These are phyloP conservation scores for Sporothrix brunneoviolacea DNA, from an alignment of 2,329 filamentous ascomycete species.

Conservation along the genomic window DNA sequence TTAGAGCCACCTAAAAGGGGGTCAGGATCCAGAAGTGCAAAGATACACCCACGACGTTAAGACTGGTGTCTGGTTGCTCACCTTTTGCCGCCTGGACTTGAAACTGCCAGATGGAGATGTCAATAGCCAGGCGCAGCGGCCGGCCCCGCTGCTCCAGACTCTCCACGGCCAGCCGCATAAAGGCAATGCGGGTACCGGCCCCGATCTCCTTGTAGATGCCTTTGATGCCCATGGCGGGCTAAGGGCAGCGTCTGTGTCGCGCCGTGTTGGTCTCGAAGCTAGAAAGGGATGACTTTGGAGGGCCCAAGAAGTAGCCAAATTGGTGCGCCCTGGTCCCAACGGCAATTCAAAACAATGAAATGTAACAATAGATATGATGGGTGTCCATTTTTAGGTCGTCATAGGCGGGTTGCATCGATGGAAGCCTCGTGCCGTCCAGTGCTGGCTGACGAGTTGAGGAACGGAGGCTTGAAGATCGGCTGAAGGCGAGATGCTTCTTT, in stretches of 20 bases:
- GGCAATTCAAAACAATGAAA: too few relatives aligned
- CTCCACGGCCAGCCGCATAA: conserved; percentile 75
- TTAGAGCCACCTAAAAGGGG: conserved; percentile 66
- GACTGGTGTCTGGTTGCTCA: conserved; percentile 21
- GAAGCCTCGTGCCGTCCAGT: too few relatives aligned
- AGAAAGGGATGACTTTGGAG: not conserved
- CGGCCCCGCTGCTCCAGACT: conserved; percentile 63
- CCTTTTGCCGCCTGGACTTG: conserved; percentile 79
- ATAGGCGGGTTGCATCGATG: too few relatives aligned
- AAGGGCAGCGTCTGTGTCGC: too few relatives aligned
- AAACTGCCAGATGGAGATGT: conserved; percentile 96
- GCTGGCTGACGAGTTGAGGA: not conserved
- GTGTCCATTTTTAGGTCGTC: too few relatives aligned
- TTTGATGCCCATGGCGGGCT: conserved; percentile 58
- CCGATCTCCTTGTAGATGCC: conserved; percentile 86
- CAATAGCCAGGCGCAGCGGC: conserved; percentile 81
- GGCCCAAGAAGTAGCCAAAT: not conserved
- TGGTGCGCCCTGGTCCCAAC: too few relatives aligned
- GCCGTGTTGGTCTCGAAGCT: not conserved
- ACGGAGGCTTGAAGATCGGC: not conserved
- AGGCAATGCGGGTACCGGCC: conserved; percentile 66
- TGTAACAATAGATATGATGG: too few relatives aligned
- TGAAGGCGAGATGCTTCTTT: conserved; percentile 15
- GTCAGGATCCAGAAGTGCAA: not conserved
- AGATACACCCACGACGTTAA: not conserved